These are phyloP conservation scores for Mycena pura DNA, from an alignment of 768 basidiomycete genomes.

Conservation along the genomic window DNA sequence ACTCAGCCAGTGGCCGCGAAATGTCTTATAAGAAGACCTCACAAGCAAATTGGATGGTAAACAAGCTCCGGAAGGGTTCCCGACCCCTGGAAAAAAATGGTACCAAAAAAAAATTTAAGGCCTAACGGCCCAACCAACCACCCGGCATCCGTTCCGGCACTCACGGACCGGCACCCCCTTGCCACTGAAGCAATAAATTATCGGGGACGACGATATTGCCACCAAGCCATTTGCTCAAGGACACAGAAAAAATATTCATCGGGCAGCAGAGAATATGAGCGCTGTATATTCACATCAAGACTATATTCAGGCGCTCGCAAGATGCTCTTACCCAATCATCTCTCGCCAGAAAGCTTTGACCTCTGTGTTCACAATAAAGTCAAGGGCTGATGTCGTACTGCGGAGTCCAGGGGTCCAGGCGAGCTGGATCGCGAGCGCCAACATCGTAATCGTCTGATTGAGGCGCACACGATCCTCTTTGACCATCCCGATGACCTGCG, in stretches of 20 bases:
- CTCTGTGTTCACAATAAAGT: not conserved
- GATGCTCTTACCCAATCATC: not conserved
- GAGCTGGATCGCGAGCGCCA: slow-evolving; percentile 14
- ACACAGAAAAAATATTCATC: not conserved
- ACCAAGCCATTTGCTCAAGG: slow-evolving; percentile 1
- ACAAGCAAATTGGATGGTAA: too few relatives aligned
- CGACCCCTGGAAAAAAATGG: too few relatives aligned
- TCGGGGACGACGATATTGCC: not conserved
- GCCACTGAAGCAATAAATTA: slow-evolving; percentile 5
- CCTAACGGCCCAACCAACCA: too few relatives aligned
- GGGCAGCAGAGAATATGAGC: not conserved
- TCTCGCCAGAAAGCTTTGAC: slow-evolving; percentile 8
- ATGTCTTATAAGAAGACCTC: too few relatives aligned
- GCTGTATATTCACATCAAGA: not conserved
- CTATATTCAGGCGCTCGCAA: not conserved
- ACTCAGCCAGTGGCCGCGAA: too few relatives aligned
- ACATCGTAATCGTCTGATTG: not conserved
- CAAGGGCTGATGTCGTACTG: not conserved
- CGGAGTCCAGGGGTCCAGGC: slow-evolving; percentile 2
- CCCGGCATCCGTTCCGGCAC: too few relatives aligned
- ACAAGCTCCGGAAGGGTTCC: too few relatives aligned
- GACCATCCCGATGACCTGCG: slow-evolving; percentile 2
- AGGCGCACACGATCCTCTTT: not conserved
- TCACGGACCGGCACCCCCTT: too few relatives aligned
- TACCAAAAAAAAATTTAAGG: too few relatives aligned